Conservation (phyloP, 2,329 filamentous ascomycete genomes). For the Colletotrichum musicola region DNA sequence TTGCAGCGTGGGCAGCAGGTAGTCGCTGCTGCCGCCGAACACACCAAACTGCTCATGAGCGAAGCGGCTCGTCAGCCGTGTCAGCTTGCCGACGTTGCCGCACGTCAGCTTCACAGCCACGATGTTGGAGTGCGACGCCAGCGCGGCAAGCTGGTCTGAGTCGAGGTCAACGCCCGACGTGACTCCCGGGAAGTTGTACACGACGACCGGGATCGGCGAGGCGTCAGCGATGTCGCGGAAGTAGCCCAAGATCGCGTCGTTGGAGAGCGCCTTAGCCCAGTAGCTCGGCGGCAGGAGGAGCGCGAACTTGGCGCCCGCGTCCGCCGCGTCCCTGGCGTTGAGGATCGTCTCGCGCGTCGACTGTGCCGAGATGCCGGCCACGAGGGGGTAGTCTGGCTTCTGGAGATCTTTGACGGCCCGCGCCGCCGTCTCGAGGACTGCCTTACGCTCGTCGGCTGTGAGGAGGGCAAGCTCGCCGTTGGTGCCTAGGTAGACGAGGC, state of each 20-base stretch:
- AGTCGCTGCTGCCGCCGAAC: constrained; percentile 59
- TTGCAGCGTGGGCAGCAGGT: constrained; percentile 54
- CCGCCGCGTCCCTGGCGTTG: constrained; percentile 73
- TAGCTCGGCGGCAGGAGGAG: constrained; percentile 78
- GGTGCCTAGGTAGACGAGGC: constrained; percentile 61
- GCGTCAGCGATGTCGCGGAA: constrained; percentile 72
- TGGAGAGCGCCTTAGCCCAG: constrained; percentile 72
- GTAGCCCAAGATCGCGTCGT: constrained; percentile 68
- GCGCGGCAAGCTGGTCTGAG: constrained; percentile 41
- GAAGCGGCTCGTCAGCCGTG: constrained; percentile 56
- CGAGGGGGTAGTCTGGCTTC: constrained; percentile 54
- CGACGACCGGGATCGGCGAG: constrained; percentile 49
- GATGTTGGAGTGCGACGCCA: constrained; percentile 72
- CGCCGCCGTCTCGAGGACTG: constrained; percentile 54
- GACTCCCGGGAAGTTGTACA: constrained; percentile 44
- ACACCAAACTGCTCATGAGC: constrained; percentile 55
- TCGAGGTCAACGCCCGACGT: constrained; percentile 42
- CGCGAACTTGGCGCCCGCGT: constrained; percentile 74
- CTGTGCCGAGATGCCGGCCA: constrained; percentile 63
- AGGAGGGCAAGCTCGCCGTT: constrained; percentile 61
- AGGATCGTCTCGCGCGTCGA: constrained; percentile 76
- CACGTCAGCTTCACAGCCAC: constrained; percentile 65
- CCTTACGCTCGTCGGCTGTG: constrained; percentile 53
- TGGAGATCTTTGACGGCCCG: constrained; percentile 52
- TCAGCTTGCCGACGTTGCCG: constrained; percentile 71